These are phyloP conservation scores for Nannizzia gypsea DNA, from an alignment of 2,329 filamentous ascomycete species.

Conservation along the genomic window DNA sequence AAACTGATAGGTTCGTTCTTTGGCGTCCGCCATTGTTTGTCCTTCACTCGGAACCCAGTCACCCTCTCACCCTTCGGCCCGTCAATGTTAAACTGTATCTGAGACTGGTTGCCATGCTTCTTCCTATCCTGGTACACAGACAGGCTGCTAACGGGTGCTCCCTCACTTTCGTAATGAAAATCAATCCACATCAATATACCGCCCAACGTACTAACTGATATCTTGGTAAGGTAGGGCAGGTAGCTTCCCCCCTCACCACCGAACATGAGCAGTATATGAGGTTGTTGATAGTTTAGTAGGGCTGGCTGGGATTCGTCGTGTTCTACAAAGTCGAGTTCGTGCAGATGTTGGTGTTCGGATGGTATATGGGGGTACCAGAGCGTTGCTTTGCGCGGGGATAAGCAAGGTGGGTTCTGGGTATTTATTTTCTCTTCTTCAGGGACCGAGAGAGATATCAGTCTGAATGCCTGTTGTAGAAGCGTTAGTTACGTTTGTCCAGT, in stretches of 20 bases:
- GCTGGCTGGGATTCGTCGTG: background rate
- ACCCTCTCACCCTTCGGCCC: constrained; percentile 15
- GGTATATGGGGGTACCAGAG: constrained; percentile 17
- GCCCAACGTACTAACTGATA: constrained; percentile 14
- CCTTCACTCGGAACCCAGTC: constrained; percentile 12
- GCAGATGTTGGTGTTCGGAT: constrained; percentile 9
- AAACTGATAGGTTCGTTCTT: background rate
- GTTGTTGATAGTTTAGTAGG: constrained; percentile 7
- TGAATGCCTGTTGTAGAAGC: constrained; percentile 12
- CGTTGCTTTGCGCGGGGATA: constrained; percentile 13
- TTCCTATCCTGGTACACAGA: background rate
- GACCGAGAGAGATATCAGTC: constrained; percentile 16
- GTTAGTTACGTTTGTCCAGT: background rate
- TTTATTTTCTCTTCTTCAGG: constrained; percentile 12
- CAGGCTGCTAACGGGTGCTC: background rate
- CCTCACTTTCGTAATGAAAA: constrained; percentile 12
- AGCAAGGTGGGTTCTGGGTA: constrained; percentile 8
- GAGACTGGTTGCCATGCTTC: background rate
- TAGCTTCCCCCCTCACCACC: constrained; percentile 13
- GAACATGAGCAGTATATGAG: constrained; percentile 16
- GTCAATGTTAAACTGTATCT: constrained; percentile 15
- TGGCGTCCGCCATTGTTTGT: constrained; percentile 5
- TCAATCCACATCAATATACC: constrained; percentile 13
- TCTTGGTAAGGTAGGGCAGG: constrained; percentile 15
- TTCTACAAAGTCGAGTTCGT: constrained; percentile 11